These are phyloP conservation scores for Raphanus hybrid DNA, from an alignment of 441 rosid genomes.

Conservation along the genomic window DNA sequence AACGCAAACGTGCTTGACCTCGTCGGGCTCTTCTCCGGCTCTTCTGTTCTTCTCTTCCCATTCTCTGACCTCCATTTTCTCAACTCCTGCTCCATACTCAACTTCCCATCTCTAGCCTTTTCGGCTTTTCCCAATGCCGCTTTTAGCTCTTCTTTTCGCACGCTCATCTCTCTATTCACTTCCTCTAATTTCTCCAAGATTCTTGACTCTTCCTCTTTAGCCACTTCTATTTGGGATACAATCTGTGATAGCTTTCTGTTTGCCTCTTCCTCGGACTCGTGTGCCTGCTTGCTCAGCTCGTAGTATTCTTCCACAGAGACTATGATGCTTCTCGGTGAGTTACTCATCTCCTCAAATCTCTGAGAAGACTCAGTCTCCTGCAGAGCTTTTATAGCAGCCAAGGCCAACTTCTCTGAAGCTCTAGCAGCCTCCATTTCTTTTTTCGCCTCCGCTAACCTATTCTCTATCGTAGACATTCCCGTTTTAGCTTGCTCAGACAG, in stretches of 20 bases:
- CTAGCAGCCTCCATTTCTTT: constrained; percentile 87
- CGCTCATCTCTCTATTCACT: constrained; percentile 63
- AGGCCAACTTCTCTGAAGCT: constrained; percentile 51
- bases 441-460: constrained; percentile 68
- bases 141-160: constrained; percentile 63
- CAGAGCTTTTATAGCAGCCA: constrained; percentile 20
- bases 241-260: constrained; percentile 72
- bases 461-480: constrained; percentile 69
- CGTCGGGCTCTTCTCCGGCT: constrained; percentile 44
- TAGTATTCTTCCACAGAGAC: constrained; percentile 85
- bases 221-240: constrained; percentile 69
- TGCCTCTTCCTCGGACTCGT: constrained; percentile 81
- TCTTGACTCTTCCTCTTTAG: constrained; percentile 72
- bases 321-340: constrained; percentile 57
- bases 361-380: constrained; percentile 53
- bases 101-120: constrained; percentile 79
- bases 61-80: constrained; percentile 90
- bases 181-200: constrained; percentile 65
- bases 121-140: constrained; percentile 79
- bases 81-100: constrained; percentile 84
- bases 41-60: constrained; percentile 69
- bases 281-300: constrained; percentile 76
- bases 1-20: constrained; percentile 48
- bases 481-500: constrained; percentile 81
- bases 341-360: constrained; percentile 44